These are phyloP conservation scores for Yamadazyma taylorii DNA, from an alignment of 1,139 yeast genomes.

Conservation along the genomic window DNA sequence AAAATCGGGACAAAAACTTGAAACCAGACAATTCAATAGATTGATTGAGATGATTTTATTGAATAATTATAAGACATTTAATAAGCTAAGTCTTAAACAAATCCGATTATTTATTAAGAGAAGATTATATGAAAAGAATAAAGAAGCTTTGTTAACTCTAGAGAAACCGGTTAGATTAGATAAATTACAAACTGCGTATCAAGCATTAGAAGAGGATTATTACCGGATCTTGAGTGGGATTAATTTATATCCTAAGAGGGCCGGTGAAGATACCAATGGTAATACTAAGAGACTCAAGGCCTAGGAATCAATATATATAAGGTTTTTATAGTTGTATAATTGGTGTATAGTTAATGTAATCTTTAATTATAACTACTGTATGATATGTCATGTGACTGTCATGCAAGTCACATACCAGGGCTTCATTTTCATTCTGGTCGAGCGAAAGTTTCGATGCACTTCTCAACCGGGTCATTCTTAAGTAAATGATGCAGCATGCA, in stretches of 20 bases:
- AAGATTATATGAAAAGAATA: constrained; percentile 73
- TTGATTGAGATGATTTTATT: constrained; percentile 74
- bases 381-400: too few species aligned
- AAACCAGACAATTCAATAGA: constrained; percentile 74
- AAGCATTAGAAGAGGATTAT: constrained; percentile 68
- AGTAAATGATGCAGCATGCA: too few species aligned
- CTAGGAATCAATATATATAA: background rate
- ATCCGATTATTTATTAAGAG: constrained; percentile 66
- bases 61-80: constrained; percentile 34
- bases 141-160: constrained; percentile 69
- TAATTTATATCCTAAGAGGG: constrained; percentile 17
- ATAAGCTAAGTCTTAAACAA: constrained; percentile 31
- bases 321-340: background rate
- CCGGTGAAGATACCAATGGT: constrained; percentile 14
- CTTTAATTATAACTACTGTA: too few species aligned
- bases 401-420: too few species aligned
- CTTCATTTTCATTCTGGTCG: too few species aligned
- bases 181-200: constrained; percentile 75
- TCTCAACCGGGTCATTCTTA: too few species aligned
- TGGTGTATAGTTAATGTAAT: too few species aligned
- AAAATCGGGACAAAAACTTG: constrained; percentile 55
- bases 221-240: constrained; percentile 49
- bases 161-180: constrained; percentile 62
- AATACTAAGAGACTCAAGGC: constrained; percentile 8
- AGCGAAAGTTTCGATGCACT: too few species aligned